Conservation (phyloP, 305 asterid species). For the Fraxinus platypoda region DNA sequence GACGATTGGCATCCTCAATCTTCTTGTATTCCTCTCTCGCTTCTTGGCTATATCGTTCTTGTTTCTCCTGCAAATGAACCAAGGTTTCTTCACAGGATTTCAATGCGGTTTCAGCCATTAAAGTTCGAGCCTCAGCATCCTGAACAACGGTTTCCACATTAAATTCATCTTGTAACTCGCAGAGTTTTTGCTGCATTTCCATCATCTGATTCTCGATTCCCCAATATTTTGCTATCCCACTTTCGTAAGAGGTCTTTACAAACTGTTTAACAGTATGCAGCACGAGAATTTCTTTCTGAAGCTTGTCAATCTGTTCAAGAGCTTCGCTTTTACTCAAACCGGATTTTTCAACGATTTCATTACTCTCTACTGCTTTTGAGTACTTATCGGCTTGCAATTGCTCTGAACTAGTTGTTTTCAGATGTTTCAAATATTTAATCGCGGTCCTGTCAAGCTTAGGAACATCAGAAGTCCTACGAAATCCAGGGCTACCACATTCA, state of each 20-base stretch:
- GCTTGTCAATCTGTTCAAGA: constrained; percentile 60
- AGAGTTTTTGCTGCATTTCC: constrained; percentile 56
- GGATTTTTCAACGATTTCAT: constrained; percentile 30
- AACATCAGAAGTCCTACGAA: constrained; percentile 18
- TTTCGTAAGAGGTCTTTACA: constrained; percentile 78
- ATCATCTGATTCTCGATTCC: constrained; percentile 53
- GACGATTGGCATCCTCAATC: constrained; percentile 45
- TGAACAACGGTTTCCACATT: constrained; percentile 42
- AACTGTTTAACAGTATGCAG: constrained; percentile 79
- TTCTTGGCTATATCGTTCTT: constrained; percentile 35
- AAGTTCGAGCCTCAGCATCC: constrained; percentile 21
- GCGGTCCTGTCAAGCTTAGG: constrained; percentile 53
- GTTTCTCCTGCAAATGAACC: constrained; percentile 53
- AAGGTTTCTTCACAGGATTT: constrained; percentile 56
- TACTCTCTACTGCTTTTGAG: constrained; percentile 3
- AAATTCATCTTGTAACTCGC: constrained; percentile 57
- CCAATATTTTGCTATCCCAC: constrained; percentile 60
- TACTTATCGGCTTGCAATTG: constrained; percentile 32
- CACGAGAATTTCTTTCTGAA: constrained; percentile 68
- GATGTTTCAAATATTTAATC: constrained; percentile 31
- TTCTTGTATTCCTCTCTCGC: constrained; percentile 45
- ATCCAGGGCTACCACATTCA: constrained; percentile 25
- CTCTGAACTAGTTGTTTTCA: constrained; percentile 39
- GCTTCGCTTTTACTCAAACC: constrained; percentile 61
- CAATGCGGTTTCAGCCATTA: constrained; percentile 67